A percentile compares a stretch with the other conserved stretches of the same genome.
Conservation (phyloP, 148 eudicot genomes). For the Arbutus unedo region DNA sequence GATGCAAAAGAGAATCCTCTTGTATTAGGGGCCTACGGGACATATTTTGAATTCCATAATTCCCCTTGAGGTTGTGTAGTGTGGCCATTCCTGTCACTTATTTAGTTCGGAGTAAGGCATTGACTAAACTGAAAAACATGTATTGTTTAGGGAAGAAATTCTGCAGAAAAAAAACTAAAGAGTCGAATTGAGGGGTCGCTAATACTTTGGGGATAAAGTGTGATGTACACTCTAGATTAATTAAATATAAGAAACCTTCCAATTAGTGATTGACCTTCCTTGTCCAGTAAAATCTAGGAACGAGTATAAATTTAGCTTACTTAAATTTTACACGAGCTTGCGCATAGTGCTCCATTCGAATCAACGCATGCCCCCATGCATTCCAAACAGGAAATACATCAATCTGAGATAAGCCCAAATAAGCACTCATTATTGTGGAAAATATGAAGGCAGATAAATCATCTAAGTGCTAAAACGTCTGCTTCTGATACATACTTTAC, state of each 20-base stretch:
- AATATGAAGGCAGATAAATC: background rate
- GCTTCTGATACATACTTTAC: slow-evolving; percentile 55
- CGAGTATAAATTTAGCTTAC: slow-evolving; percentile 42
- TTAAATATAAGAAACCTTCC: background rate
- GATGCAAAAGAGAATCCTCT: background rate
- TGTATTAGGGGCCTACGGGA: background rate
- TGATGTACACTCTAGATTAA: background rate
- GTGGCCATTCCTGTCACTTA: background rate
- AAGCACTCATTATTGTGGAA: slow-evolving; percentile 10
- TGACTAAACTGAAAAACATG: background rate
- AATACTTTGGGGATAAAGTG: background rate
- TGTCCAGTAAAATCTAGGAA: background rate
- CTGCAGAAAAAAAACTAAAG: background rate
- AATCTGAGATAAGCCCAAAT: slow-evolving; percentile 50
- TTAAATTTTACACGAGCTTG: slow-evolving; percentile 97
- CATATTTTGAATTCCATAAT: background rate
- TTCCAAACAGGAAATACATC: slow-evolving; percentile 96
- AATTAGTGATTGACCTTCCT: background rate
- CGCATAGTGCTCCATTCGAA: slow-evolving; percentile 97
- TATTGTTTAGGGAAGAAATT: background rate
- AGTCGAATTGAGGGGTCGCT: background rate
- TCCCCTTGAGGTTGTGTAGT: background rate
- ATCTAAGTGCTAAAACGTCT: background rate
- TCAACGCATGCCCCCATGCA: slow-evolving; percentile 98
- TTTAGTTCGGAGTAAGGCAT: background rate